phyloP scores from a whole-genome alignment of 495 filamentous ascomycete species.

The Trichoderma parareesei region DNA sequence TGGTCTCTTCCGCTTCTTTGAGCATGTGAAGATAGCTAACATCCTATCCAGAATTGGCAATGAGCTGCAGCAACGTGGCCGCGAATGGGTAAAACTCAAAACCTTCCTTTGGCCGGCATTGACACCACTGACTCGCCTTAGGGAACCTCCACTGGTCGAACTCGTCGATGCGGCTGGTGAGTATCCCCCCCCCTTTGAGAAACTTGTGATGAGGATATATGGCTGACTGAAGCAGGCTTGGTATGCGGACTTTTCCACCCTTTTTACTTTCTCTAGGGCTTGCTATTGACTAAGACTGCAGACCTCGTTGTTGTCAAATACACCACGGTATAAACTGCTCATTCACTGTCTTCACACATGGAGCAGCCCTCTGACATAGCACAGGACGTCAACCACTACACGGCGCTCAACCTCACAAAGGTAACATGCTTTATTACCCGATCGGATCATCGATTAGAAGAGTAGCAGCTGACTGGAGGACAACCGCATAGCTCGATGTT shows the following conservation, averaged over 20 bases:
- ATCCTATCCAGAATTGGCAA: conserved; percentile 14
- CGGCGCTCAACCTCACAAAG: conserved; percentile 75
- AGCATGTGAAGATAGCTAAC: neutral
- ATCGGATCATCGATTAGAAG: neutral
- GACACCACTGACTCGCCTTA: conserved; percentile 28
- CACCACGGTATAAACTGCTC: conserved; percentile 21
- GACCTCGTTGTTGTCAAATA: conserved; percentile 78
- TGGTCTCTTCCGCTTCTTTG: neutral
- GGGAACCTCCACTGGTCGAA: conserved; percentile 78
- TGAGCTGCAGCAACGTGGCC: conserved; percentile 39
- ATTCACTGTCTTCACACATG: too few species aligned
- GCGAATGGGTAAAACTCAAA: conserved; percentile 20
- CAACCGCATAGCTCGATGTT: conserved; percentile 52
- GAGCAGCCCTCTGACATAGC: conserved; percentile 16
- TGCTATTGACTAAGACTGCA: neutral
- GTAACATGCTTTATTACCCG: neutral
- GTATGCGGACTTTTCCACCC: neutral
- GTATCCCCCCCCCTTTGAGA: neutral
- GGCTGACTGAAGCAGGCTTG: conserved; percentile 40
- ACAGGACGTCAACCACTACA: conserved; percentile 62
- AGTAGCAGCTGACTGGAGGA: neutral
- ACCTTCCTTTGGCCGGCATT: neutral
- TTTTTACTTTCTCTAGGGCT: neutral
- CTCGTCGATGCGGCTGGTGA: conserved; percentile 69
- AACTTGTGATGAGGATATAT: neutral